These are phyloP conservation scores for Kingdonia uniflora DNA, from an alignment of 164 flowering plant genomes.

Conservation along the genomic window DNA sequence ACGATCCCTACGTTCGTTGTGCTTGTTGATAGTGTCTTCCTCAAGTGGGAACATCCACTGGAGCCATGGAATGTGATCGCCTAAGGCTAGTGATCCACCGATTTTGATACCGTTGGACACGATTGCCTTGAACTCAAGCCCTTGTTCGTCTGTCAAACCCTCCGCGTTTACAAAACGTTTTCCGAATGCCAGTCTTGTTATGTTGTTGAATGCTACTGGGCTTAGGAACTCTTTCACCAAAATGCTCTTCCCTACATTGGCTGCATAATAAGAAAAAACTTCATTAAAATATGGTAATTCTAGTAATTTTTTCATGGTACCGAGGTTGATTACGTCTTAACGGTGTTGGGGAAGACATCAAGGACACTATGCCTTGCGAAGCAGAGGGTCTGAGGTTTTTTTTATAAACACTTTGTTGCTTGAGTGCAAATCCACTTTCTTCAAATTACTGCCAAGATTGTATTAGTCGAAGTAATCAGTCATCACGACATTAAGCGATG, in stretches of 20 bases:
- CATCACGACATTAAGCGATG: too few relatives aligned
- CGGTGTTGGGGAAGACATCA: too few relatives aligned
- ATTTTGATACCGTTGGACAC: constrained; percentile 29
- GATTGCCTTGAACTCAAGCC: constrained; percentile 34
- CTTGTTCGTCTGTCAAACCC: constrained; percentile 34
- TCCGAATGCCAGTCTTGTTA: constrained; percentile 40
- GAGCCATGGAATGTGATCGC: constrained; percentile 40
- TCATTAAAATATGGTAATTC: not conserved
- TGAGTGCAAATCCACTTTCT: too few relatives aligned
- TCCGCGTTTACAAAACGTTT: constrained; percentile 35
- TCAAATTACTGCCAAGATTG: too few relatives aligned
- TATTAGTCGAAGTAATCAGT: too few relatives aligned
- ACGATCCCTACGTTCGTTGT: constrained; percentile 23
- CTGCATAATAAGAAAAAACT: constrained; percentile 1
- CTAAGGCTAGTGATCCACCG: constrained; percentile 26
- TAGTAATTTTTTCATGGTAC: too few relatives aligned
- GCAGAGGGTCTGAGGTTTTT: too few relatives aligned
- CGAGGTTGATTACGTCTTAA: too few relatives aligned
- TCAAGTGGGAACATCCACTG: constrained; percentile 36
- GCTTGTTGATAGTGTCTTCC: constrained; percentile 25
- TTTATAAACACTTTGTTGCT: too few relatives aligned
- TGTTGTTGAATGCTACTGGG: constrained; percentile 44
- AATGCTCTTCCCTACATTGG: constrained; percentile 20
- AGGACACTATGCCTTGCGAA: too few relatives aligned
- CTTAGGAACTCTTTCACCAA: constrained; percentile 27